phyloP scores from a whole-genome alignment of 257 asterid species.

The Fraxinus americana region DNA sequence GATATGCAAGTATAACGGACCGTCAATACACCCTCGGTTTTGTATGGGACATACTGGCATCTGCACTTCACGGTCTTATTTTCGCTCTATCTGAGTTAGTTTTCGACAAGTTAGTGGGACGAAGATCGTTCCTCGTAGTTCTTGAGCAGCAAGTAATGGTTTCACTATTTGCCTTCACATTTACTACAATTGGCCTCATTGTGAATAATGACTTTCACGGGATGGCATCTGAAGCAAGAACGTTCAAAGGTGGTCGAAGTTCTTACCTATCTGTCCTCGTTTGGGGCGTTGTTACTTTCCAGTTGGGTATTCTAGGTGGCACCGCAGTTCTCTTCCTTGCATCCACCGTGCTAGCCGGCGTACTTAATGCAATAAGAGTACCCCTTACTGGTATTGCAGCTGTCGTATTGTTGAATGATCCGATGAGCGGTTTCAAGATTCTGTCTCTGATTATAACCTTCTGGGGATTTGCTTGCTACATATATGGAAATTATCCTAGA shows the following conservation, averaged over 20 bases:
- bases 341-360: slow-evolving; percentile 87
- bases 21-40: slow-evolving; percentile 68
- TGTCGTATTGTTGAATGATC: slow-evolving; percentile 62
- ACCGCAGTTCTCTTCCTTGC: slow-evolving; percentile 78
- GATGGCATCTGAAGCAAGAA: slow-evolving; percentile 64
- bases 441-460: slow-evolving; percentile 67
- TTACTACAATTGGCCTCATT: slow-evolving; percentile 71
- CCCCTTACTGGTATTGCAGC: slow-evolving; percentile 87
- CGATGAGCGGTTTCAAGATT: slow-evolving; percentile 96
- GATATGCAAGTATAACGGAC: slow-evolving; percentile 47
- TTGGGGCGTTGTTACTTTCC: slow-evolving; percentile 80
- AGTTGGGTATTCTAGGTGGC: slow-evolving; percentile 79
- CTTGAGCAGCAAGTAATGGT: slow-evolving; percentile 95
- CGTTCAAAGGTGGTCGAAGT: slow-evolving; percentile 61
- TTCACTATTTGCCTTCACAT: slow-evolving; percentile 66
- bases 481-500: slow-evolving; percentile 60
- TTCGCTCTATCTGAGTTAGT: slow-evolving; percentile 83
- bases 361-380: slow-evolving; percentile 84
- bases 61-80: slow-evolving; percentile 81
- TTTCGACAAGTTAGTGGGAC: slow-evolving; percentile 59
- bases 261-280: slow-evolving; percentile 59
- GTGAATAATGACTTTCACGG: slow-evolving; percentile 54
- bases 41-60: slow-evolving; percentile 77
- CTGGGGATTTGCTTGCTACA: slow-evolving; percentile 88
- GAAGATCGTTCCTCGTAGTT: slow-evolving; percentile 82